These are phyloP conservation scores for Aspergillus sp. DNA, from an alignment of 2,329 filamentous ascomycete species.

Conservation along the genomic window DNA sequence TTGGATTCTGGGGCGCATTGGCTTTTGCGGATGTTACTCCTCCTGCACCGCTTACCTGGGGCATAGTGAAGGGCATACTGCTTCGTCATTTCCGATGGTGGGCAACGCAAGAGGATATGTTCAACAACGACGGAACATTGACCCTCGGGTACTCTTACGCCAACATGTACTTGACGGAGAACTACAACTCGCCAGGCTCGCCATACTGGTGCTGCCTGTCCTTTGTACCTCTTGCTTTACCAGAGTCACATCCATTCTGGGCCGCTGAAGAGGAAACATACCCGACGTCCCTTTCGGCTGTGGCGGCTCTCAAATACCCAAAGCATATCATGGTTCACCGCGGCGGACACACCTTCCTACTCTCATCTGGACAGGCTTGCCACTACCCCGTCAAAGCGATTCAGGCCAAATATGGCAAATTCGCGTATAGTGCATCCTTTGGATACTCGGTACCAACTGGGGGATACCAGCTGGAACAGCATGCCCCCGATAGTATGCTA, in stretches of 20 bases:
- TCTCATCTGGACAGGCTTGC: slow-evolving; percentile 78
- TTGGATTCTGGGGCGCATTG: slow-evolving; percentile 79
- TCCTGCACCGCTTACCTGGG: slow-evolving; percentile 74
- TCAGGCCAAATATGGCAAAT: slow-evolving; percentile 79
- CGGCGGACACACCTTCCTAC: slow-evolving; percentile 75
- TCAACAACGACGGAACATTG: slow-evolving; percentile 74
- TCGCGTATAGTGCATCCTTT: slow-evolving; percentile 76
- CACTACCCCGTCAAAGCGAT: slow-evolving; percentile 81
- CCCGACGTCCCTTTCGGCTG: slow-evolving; percentile 60
- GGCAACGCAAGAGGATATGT: slow-evolving; percentile 75
- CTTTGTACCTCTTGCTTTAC: slow-evolving; percentile 74
- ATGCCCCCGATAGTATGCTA: slow-evolving; percentile 74
- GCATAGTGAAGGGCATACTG: slow-evolving; percentile 76
- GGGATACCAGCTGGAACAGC: slow-evolving; percentile 75
- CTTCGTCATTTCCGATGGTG: slow-evolving; percentile 78
- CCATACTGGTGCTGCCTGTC: slow-evolving; percentile 80
- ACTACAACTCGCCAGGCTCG: slow-evolving; percentile 76
- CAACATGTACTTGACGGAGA: slow-evolving; percentile 81
- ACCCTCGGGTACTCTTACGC: slow-evolving; percentile 78
- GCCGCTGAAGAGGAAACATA: slow-evolving; percentile 67
- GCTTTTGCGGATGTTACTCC: slow-evolving; percentile 77
- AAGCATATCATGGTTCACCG: slow-evolving; percentile 73
- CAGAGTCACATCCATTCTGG: slow-evolving; percentile 76
- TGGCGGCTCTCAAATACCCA: slow-evolving; percentile 68
- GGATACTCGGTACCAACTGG: slow-evolving; percentile 79